Percentiles rank a stretch among this genome's conserved stretches.
These are phyloP conservation scores for Dactylorhiza incarnata DNA, from an alignment of 106 monocot genomes.

Conservation along the genomic window DNA sequence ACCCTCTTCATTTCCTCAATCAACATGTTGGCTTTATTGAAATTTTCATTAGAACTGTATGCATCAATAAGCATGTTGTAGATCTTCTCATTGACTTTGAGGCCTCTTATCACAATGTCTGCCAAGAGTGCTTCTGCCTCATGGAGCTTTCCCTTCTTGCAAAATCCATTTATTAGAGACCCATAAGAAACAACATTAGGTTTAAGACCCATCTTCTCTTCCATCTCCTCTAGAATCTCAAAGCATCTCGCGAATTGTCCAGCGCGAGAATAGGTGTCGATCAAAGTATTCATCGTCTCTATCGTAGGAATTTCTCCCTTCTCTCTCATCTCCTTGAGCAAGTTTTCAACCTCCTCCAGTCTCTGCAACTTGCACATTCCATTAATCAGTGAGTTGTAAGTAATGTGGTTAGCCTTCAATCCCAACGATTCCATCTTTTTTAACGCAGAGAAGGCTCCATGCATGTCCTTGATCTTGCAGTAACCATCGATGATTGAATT, in stretches of 20 bases:
- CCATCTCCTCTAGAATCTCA: slow-evolving; percentile 19
- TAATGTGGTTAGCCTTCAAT: slow-evolving; percentile 32
- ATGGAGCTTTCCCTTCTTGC: slow-evolving; percentile 11
- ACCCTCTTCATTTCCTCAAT: slow-evolving; percentile 9
- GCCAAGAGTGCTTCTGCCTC: slow-evolving; percentile 18
- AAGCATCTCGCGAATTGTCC: slow-evolving; percentile 13
- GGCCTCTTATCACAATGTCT: slow-evolving; percentile 6
- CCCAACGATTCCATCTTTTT: slow-evolving; percentile 37
- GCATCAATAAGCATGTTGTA: slow-evolving; percentile 40
- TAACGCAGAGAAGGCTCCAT: slow-evolving; percentile 29
- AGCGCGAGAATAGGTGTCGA: slow-evolving; percentile 41
- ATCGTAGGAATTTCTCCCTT: slow-evolving; percentile 33
- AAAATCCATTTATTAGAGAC: slow-evolving; percentile 16
- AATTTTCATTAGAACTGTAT: slow-evolving; percentile 7
- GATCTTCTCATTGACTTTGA: slow-evolving; percentile 7
- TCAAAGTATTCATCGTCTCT: slow-evolving; percentile 55
- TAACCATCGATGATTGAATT: slow-evolving; percentile 63
- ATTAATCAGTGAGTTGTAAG: slow-evolving; percentile 72
- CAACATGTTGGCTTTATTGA: neutral
- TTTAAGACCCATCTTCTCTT: slow-evolving; percentile 13
- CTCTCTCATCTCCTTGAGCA: slow-evolving; percentile 30
- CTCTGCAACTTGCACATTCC: slow-evolving; percentile 52
- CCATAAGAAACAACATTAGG: slow-evolving; percentile 20
- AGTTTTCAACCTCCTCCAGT: slow-evolving; percentile 38
- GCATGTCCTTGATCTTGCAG: slow-evolving; percentile 31